Conservation (phyloP, 208 protist species). For the Plasmodiophora brassicae region DNA sequence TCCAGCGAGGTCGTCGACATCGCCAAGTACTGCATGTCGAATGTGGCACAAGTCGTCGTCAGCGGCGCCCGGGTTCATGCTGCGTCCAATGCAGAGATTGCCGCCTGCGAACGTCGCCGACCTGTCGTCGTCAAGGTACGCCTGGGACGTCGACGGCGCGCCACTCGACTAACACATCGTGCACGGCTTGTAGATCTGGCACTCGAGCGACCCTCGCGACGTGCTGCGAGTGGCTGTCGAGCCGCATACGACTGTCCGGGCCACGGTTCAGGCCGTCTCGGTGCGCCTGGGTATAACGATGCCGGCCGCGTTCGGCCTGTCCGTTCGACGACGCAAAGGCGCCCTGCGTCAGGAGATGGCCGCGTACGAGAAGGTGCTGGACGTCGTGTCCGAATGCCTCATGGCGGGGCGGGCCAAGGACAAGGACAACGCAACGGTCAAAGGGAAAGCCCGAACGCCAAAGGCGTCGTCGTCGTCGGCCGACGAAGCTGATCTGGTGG, state of each 20-base stretch:
- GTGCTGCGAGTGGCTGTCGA: neutral
- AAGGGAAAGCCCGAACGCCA: too few species aligned
- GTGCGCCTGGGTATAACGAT: neutral
- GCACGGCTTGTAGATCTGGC: neutral
- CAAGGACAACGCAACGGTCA: neutral
- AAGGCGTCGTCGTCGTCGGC: too few species aligned
- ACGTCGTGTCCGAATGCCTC: neutral
- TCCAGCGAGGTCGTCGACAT: neutral
- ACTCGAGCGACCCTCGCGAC: neutral
- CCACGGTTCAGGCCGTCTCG: neutral
- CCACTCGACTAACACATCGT: neutral
- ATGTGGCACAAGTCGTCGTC: neutral
- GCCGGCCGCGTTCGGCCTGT: neutral
- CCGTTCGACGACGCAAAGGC: neutral
- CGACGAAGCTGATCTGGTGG: neutral
- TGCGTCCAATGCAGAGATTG: neutral
- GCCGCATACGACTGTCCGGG: neutral
- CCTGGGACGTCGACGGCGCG: neutral
- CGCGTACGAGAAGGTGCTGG: conserved; percentile 5
- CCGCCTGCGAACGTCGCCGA: neutral
- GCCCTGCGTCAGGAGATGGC: neutral
- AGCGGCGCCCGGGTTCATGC: neutral
- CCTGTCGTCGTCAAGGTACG: neutral
- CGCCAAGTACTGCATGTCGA: neutral
- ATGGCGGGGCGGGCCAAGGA: neutral